Conservation (phyloP, 2,329 filamentous ascomycete species). For the Zopfia rhizophila region DNA sequence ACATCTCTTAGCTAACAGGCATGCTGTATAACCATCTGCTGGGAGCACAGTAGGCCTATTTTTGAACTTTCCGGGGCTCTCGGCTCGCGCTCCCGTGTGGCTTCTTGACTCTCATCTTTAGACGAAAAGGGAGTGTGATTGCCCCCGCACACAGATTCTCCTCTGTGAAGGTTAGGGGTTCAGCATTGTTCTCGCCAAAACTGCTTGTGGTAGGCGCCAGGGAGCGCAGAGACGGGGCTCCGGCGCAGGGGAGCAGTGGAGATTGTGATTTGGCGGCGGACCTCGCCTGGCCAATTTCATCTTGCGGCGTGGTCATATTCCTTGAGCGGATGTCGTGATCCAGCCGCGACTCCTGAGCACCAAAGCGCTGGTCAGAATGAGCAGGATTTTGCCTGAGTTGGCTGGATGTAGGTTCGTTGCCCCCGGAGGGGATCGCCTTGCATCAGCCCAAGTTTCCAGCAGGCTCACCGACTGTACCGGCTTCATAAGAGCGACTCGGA, state of each 20-base stretch:
- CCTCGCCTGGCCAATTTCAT: conserved; percentile 23
- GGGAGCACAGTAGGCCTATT: background rate
- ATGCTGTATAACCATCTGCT: background rate
- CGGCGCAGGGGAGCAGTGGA: conserved; percentile 30
- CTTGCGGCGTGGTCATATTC: conserved; percentile 14
- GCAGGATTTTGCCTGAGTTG: conserved; percentile 21
- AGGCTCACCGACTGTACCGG: conserved; percentile 26
- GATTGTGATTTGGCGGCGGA: conserved; percentile 27
- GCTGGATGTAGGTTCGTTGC: conserved; percentile 15
- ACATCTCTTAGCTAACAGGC: background rate
- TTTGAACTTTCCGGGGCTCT: conserved; percentile 21
- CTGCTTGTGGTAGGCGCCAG: conserved; percentile 8
- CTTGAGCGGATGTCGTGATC: conserved; percentile 24
- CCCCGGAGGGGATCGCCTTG: conserved; percentile 22
- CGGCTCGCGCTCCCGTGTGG: conserved; percentile 26
- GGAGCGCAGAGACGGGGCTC: conserved; percentile 29
- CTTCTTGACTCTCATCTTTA: conserved; percentile 5
- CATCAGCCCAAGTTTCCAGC: conserved; percentile 1
- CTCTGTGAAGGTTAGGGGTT: conserved; percentile 30
- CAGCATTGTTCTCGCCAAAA: conserved; percentile 36
- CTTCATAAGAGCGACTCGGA: conserved; percentile 26
- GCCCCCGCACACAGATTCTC: conserved; percentile 32
- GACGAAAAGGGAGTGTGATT: conserved; percentile 21
- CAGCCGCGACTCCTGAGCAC: background rate
- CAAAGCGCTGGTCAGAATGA: background rate